Evolutionary conservation across 805 yeast genomes (phyloP), one percentile per base, ranked within the genome.

Genomic region (Blastobotrys peoriensis): DNA sequence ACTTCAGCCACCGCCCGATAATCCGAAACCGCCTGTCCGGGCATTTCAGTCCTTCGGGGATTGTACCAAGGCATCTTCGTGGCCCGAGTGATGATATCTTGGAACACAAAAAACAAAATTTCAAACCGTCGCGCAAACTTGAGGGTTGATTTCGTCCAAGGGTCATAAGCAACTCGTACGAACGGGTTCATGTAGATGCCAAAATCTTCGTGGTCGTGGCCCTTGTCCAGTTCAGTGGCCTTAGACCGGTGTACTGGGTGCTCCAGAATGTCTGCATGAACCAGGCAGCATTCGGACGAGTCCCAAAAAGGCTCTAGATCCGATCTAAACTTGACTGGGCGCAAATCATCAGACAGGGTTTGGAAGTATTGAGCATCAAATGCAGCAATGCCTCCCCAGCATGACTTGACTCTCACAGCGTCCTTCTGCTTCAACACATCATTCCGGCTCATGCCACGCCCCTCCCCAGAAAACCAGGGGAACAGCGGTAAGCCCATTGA

Each of bases 321-420:
- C 6, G 51, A 22, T 20, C 51, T 22, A 35, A 48, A 48, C 27
- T 40, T 21, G 6, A 47, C 37, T 4, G 23, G 37, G 18, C 17
- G 27, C 5, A 16, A 8, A 16, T 16, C 21, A n/a, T 34, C 37
- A 8, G 21, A 18, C 6, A 25, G 10, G 2, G 19, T 6, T 25
- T 41, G 51, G 34, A 48, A 48, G 33, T 33, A 41, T 19, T 38
- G 35, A n/a, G 51, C 51, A 5, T 48, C 49, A 19, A 42, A 48
- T 9, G 51, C 49, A 6, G 45, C 43, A 47, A 48, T 48, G 10
- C 51, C 51, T 3, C 51, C 50, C 51, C 51, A 48, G 37, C 51
- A 48, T 37, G 49, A 45, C 19, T 28, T 28, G 23, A 48, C 51
- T 10, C 43, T 15, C 4, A 48, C 51, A 5, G 49, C 49, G 38